Base-by-base conservation (phyloP, 768 basidiomycete species). In the Mycena latifolia region DNA sequence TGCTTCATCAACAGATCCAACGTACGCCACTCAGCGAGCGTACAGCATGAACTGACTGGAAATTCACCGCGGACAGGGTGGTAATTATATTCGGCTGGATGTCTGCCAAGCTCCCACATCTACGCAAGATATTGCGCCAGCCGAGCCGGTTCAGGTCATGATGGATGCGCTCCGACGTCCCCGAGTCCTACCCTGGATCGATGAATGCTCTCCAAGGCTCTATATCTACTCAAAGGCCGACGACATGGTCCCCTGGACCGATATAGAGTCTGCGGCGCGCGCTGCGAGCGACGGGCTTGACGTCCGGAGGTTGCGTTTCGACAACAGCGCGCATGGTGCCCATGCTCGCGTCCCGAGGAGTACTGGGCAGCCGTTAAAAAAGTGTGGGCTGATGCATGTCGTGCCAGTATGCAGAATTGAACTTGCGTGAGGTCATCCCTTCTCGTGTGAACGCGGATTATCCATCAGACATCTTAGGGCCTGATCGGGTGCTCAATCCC, bases 171-270 rank as follows among this genome's bases (percentile, higher is more conserved):
- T 84, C 8, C 73, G 77, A 47, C 61, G 67, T 31, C 65, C 74
- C 2, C 55, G 69, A 5, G 47, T 83, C 24, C 71, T 85, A 2
- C 84, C 84, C 6, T 84, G 83, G 82, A 74, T 80, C 25, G 72
- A 71, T 20, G 71, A 72, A 51, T 59, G 64, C 31, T 81, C 83
- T 0, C 81, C 80, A 11, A 73, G 85, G 53, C 72, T 87, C 15
- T 86, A 86, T 60, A 48, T 87, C 12, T 85, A 81, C 67, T 86
- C 86, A 2, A 78, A 75, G 29, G 71, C 39, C 24, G 86, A 87
- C 55, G 74, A 78, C 10, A 63, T 86, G 50, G 79, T 86, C 29
- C 75, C 79, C 0, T 71, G 69, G 27, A 55, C 69, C 1, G 79
- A 82, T 22, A 77, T 84, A 1, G 78, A 81, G 20, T 84, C 85